Evolutionary conservation across 306 rosid genomes (phyloP).

Genomic region (Fragaria iinumae): DNA sequence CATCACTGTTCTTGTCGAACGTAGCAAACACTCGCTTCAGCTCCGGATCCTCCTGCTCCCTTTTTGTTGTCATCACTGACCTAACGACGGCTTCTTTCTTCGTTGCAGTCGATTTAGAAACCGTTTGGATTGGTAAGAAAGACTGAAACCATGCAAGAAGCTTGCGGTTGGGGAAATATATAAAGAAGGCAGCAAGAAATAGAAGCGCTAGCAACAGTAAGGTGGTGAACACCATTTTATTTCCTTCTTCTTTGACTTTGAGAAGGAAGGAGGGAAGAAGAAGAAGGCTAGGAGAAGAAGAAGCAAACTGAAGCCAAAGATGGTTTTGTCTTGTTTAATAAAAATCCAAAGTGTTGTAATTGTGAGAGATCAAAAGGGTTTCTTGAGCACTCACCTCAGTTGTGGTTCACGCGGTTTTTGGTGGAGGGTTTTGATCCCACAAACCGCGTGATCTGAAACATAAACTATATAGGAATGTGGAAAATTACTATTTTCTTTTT

Average conservation of each 20-base stretch:
- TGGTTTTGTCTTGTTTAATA: conserved; percentile 29
- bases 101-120: not conserved
- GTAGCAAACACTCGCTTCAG: conserved; percentile 55
- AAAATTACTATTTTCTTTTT: not conserved
- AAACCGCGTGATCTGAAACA: conserved; percentile 55
- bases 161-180: conserved; percentile 45
- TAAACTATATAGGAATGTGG: not conserved
- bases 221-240: conserved; percentile 38
- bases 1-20: conserved; percentile 78
- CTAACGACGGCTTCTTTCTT: not conserved
- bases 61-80: not conserved
- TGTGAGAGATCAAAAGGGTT: not conserved
- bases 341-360: not conserved
- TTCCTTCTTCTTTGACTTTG: conserved; percentile 1
- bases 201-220: conserved; percentile 45
- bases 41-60: conserved; percentile 28
- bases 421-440: conserved; percentile 46
- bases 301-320: not conserved
- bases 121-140: conserved; percentile 19
- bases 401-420: conserved; percentile 42
- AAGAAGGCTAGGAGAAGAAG: conserved; percentile 1
- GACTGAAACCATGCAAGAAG: conserved; percentile 38
- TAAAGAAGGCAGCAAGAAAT: conserved; percentile 58
- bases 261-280: conserved; percentile 30
- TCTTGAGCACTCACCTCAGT: conserved; percentile 8